Evolutionary conservation across 352 stramenopile species (phyloP).

Genomic region (Nothophytophthora sp.): DNA sequence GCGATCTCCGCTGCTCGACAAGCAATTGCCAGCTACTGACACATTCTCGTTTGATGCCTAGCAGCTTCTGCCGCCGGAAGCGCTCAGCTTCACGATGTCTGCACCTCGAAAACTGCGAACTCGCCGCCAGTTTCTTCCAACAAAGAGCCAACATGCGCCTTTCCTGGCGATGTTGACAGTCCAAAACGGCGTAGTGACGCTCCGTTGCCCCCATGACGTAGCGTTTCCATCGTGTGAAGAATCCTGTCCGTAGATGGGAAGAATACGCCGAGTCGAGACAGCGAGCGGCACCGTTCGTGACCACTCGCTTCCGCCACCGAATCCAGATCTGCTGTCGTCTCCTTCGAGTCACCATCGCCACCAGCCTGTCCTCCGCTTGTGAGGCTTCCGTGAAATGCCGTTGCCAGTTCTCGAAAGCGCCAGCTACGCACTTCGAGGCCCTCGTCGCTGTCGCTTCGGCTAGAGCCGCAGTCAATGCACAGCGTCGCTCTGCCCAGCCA

Average conservation of each 20-base stretch:
- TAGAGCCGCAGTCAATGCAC: not conserved
- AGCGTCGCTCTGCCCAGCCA: constrained; percentile 13
- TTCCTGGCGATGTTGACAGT: constrained; percentile 1
- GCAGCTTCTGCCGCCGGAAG: not conserved
- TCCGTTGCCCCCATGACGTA: not conserved
- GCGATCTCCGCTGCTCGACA: not conserved
- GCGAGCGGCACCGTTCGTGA: constrained; percentile 2
- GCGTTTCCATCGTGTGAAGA: constrained; percentile 14
- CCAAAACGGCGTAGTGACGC: not conserved
- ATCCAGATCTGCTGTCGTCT: constrained; percentile 15
- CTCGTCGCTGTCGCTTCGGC: constrained; percentile 3
- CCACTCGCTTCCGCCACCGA: constrained; percentile 12
- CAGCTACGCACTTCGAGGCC: not conserved
- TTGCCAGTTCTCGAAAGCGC: constrained; percentile 18
- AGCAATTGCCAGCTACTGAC: constrained; percentile 9
- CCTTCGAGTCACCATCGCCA: constrained; percentile 1
- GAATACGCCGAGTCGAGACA: constrained; percentile 14
- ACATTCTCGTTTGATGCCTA: not conserved
- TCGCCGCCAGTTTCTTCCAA: constrained; percentile 13
- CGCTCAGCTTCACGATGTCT: constrained; percentile 8
- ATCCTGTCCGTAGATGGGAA: constrained; percentile 1
- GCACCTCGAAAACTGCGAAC: constrained; percentile 4
- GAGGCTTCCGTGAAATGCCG: constrained; percentile 1
- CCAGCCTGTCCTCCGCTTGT: not conserved
- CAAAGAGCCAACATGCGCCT: not conserved